These are phyloP conservation scores for Kwoniella sp. DNA, from an alignment of 768 basidiomycete species.

Conservation along the genomic window DNA sequence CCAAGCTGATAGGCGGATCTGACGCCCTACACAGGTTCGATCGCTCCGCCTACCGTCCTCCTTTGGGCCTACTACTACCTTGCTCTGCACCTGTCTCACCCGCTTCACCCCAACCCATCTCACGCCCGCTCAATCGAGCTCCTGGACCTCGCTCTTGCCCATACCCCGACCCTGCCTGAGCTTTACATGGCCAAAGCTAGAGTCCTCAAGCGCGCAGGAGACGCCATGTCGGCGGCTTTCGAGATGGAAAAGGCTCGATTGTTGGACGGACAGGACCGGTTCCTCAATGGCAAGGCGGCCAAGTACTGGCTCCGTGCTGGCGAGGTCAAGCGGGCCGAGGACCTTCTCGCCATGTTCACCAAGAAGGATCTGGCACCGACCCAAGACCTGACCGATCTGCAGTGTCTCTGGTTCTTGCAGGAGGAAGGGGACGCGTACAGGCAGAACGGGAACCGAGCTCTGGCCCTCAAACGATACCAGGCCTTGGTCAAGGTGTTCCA, in stretches of 20 bases:
- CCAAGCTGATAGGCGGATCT: conserved; percentile 15
- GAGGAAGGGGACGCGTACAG: conserved; percentile 75
- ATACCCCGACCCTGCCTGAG: conserved; percentile 93
- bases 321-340: conserved; percentile 67
- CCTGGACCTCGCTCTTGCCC: conserved; percentile 64
- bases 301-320: conserved; percentile 87
- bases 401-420: conserved; percentile 76
- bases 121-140: conserved; percentile 51
- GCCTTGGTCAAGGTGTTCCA: conserved; percentile 77
- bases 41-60: conserved; percentile 71
- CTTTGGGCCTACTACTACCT: conserved; percentile 96
- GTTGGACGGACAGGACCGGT: conserved; percentile 90
- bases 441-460: conserved; percentile 61
- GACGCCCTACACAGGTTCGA: conserved; percentile 19
- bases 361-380: conserved; percentile 85
- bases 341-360: conserved; percentile 79
- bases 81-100: conserved; percentile 64
- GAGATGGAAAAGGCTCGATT: conserved; percentile 74
- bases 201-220: conserved; percentile 79
- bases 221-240: conserved; percentile 67
- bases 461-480: conserved; percentile 81
- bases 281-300: conserved; percentile 86
- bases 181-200: conserved; percentile 75
- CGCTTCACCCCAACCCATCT: conserved; percentile 40
- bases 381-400: conserved; percentile 89